Percentiles rank a stretch among this genome's conserved stretches.
Evolutionary conservation across 495 filamentous ascomycete species (phyloP).

Genomic region (Cenococcum geophilum): DNA sequence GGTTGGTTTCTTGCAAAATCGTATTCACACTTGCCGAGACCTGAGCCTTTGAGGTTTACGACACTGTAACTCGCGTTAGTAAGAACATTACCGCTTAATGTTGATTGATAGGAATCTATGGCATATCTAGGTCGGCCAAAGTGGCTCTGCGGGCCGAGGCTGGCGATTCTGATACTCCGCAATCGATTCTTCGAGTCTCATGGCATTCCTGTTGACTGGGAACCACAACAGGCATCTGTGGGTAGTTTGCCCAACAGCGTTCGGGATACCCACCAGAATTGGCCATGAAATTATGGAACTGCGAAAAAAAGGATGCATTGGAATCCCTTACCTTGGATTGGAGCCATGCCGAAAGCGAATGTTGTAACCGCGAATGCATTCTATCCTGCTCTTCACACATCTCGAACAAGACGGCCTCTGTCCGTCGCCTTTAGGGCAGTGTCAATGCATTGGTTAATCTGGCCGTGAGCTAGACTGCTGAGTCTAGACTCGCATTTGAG

Average conservation of each 20-base stretch:
- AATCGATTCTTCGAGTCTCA: too few relatives aligned
- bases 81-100: background rate
- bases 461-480: background rate
- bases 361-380: constrained; percentile 23
- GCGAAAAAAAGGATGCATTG: background rate
- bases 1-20: constrained; percentile 23
- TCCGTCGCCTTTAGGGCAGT: constrained; percentile 3
- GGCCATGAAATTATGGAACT: background rate
- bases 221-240: too few relatives aligned
- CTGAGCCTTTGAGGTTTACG: constrained; percentile 10
- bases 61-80: background rate
- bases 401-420: constrained; percentile 15
- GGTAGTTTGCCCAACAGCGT: too few relatives aligned
- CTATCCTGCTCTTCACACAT: constrained; percentile 14
- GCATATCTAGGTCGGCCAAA: too few relatives aligned
- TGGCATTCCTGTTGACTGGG: too few relatives aligned
- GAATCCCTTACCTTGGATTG: constrained; percentile 25
- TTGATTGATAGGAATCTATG: too few relatives aligned
- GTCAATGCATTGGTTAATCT: background rate
- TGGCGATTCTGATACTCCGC: background rate
- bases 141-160: too few relatives aligned
- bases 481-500: constrained; percentile 7
- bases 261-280: background rate
- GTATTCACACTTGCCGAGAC: constrained; percentile 20
- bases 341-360: constrained; percentile 24